Conservation (phyloP, 2,329 filamentous ascomycete genomes). For the Myrmaecium sp. region DNA sequence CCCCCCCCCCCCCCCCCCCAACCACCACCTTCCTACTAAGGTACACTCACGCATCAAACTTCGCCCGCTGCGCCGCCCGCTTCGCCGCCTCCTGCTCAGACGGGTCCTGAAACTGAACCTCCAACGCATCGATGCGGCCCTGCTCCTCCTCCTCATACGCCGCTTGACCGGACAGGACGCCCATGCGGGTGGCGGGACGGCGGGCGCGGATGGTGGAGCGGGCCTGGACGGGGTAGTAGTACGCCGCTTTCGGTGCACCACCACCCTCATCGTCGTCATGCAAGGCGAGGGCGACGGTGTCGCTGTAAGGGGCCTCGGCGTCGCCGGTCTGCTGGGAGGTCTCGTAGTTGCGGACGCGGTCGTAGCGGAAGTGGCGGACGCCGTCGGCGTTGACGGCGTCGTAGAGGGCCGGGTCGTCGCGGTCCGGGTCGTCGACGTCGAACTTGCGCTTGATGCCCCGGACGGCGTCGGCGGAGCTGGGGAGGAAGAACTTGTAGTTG, state of each 20-base stretch:
- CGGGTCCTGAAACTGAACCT: conserved; percentile 34
- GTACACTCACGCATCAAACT: too few relatives aligned
- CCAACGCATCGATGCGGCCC: conserved; percentile 35
- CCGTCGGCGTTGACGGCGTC: conserved; percentile 23
- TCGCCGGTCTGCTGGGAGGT: conserved; percentile 36
- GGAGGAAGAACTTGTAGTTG: conserved; percentile 44
- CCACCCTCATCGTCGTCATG: conserved; percentile 30
- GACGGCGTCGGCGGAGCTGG: conserved; percentile 29
- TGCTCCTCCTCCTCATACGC: conserved; percentile 22
- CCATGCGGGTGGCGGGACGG: conserved; percentile 29
- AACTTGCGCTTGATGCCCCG: conserved; percentile 39
- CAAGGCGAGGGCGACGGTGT: conserved; percentile 39
- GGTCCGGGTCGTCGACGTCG: conserved; percentile 33
- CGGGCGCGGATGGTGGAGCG: conserved; percentile 35
- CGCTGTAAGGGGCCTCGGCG: conserved; percentile 34
- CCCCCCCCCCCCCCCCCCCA: too few relatives aligned
- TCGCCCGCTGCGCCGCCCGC: conserved; percentile 26
- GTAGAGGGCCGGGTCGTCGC: conserved; percentile 23
- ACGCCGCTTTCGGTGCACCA: conserved; percentile 34
- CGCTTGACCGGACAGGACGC: conserved; percentile 20
- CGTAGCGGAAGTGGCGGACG: conserved; percentile 33
- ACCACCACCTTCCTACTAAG: too few relatives aligned
- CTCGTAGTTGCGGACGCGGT: conserved; percentile 43
- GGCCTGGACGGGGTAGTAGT: conserved; percentile 44
- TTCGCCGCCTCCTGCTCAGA: conserved; percentile 31